Conservation (phyloP, 2,329 filamentous ascomycete genomes). For the Escovopsis sp. region DNA sequence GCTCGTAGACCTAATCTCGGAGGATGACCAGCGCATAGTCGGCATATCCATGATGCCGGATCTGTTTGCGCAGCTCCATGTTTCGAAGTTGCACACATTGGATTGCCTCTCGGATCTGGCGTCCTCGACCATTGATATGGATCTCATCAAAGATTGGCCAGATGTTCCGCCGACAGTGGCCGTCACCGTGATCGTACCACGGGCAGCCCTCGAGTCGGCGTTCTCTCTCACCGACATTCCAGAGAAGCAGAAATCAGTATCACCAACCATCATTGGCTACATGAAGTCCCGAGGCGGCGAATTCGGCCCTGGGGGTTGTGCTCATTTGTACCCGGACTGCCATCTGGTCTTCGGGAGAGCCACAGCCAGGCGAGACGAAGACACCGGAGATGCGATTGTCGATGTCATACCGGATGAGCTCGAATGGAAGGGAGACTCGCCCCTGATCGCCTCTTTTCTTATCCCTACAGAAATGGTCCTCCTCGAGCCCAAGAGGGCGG, state of each 20-base stretch:
- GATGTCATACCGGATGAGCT: conserved; percentile 18
- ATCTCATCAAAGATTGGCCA: conserved; percentile 22
- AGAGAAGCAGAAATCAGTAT: conserved; percentile 6
- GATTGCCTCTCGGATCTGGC: conserved; percentile 13
- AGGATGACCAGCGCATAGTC: conserved; percentile 15
- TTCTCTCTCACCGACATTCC: conserved; percentile 10
- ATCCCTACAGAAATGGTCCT: conserved; percentile 21
- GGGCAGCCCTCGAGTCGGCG: conserved; percentile 12
- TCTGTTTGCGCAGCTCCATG: conserved; percentile 20
- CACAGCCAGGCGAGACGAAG: conserved; percentile 7
- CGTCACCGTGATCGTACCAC: conserved; percentile 22
- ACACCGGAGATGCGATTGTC: conserved; percentile 18
- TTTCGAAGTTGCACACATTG: conserved; percentile 18
- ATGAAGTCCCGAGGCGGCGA: conserved; percentile 11
- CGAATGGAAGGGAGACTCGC: conserved; percentile 22
- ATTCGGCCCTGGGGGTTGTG: conserved; percentile 14
- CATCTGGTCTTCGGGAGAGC: conserved; percentile 27
- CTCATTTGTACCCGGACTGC: conserved; percentile 22
- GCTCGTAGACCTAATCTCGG: conserved; percentile 15
- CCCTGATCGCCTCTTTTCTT: conserved; percentile 26
- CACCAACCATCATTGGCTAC: conserved; percentile 17
- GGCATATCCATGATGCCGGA: conserved; percentile 20
- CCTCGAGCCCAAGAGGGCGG: conserved; percentile 14
- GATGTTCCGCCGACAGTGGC: conserved; percentile 20
- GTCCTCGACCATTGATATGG: conserved; percentile 8